phyloP scores from a whole-genome alignment of 2,329 filamentous ascomycete genomes.

The Diplocarpon rosae region DNA sequence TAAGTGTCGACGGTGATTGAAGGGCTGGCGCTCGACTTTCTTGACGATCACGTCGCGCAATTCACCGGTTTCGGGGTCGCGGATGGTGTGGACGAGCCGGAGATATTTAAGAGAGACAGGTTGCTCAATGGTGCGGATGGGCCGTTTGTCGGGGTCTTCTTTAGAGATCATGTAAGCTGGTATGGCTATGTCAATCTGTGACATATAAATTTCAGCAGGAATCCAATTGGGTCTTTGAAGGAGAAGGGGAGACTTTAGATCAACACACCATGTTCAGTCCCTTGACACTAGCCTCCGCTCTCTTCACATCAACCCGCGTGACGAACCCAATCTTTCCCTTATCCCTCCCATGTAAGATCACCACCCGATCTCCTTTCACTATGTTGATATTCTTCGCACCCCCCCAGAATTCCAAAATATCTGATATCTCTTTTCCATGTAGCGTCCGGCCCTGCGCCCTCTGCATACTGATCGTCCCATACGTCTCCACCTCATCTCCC shows the following conservation, averaged over 20 bases:
- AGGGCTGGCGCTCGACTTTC: conserved; percentile 40
- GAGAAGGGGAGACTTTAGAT: conserved; percentile 32
- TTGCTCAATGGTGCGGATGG: conserved; percentile 38
- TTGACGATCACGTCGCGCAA: conserved; percentile 69
- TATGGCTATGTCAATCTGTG: conserved; percentile 32
- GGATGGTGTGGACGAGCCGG: conserved; percentile 70
- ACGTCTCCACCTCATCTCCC: conserved; percentile 44
- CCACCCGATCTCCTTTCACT: conserved; percentile 64
- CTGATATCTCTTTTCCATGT: conserved; percentile 9
- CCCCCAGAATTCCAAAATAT: conserved; percentile 26
- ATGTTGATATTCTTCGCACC: conserved; percentile 47
- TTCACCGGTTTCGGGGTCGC: conserved; percentile 51
- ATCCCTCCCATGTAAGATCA: conserved; percentile 66
- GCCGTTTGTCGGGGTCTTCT: conserved; percentile 29
- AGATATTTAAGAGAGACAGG: conserved; percentile 60
- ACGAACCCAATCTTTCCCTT: conserved; percentile 78
- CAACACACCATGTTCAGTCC: conserved; percentile 51
- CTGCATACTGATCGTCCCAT: conserved; percentile 42
- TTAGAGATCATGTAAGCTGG: conserved; percentile 31
- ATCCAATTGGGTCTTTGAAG: background rate
- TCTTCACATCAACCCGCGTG: conserved; percentile 39
- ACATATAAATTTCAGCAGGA: conserved; percentile 4
- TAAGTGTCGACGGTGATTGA: conserved; percentile 12
- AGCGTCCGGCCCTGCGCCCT: conserved; percentile 24
- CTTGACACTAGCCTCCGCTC: conserved; percentile 49